These are phyloP conservation scores for Termitomyces heimii DNA, from an alignment of 768 basidiomycete species.

Conservation along the genomic window DNA sequence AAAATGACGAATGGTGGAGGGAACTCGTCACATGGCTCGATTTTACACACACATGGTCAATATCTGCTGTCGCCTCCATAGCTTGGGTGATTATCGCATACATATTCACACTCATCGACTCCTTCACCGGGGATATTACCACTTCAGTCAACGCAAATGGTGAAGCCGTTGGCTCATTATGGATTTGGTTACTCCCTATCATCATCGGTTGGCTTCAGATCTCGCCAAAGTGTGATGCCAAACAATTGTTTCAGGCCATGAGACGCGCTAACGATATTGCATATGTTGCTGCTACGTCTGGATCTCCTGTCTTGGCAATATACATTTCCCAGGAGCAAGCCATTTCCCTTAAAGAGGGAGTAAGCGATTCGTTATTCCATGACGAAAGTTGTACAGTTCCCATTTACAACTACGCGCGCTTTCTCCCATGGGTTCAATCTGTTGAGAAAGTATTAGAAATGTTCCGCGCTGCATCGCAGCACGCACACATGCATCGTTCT, in stretches of 20 bases:
- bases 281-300: conserved; percentile 17
- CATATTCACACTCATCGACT: conserved; percentile 30
- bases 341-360: conserved; percentile 12
- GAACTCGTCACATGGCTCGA: conserved; percentile 26
- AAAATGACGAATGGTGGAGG: conserved; percentile 38
- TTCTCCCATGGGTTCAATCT: conserved; percentile 21
- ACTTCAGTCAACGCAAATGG: conserved; percentile 26
- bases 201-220: conserved; percentile 38
- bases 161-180: conserved; percentile 33
- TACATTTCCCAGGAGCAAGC: conserved; percentile 12
- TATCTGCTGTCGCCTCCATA: conserved; percentile 31
- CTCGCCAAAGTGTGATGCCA: conserved; percentile 33
- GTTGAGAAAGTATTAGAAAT: conserved; percentile 18
- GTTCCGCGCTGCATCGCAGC: conserved; percentile 18
- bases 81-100: conserved; percentile 41
- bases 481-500: conserved; percentile 10
- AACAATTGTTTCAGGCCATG: conserved; percentile 23
- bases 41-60: conserved; percentile 30
- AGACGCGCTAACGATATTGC: conserved; percentile 23
- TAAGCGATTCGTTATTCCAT: conserved; percentile 8
- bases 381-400: conserved; percentile 21
- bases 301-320: not conserved
- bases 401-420: conserved; percentile 25
- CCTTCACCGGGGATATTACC: conserved; percentile 20
- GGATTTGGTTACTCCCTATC: conserved; percentile 40